These are phyloP conservation scores for Solanum sparsipilum DNA, from an alignment of 257 asterid genomes.

Conservation along the genomic window DNA sequence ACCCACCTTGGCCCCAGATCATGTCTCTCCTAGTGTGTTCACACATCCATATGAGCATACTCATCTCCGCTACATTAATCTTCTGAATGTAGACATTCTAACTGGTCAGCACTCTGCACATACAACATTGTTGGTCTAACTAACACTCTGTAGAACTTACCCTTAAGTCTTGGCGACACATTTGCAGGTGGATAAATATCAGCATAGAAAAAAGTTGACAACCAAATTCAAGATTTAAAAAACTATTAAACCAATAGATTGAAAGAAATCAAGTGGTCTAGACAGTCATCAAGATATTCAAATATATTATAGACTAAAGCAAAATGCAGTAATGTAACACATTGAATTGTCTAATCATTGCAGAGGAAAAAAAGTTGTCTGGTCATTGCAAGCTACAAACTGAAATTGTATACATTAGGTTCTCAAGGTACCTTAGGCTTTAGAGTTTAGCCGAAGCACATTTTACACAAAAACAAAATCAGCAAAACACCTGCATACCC, in stretches of 20 bases:
- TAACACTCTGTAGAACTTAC: not conserved
- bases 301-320: not conserved
- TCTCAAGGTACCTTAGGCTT: not conserved
- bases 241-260: not conserved
- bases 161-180: not conserved
- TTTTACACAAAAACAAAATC: not conserved
- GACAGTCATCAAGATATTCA: not conserved
- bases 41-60: not conserved
- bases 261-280: not conserved
- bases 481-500: slow-evolving; percentile 44
- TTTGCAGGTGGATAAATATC: not conserved
- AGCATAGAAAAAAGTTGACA: not conserved
- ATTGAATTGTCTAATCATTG: not conserved
- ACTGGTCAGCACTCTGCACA: not conserved
- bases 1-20: not conserved
- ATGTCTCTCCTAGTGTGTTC: not conserved
- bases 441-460: not conserved
- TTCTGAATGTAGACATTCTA: not conserved
- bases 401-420: not conserved
- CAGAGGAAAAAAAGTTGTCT: not conserved
- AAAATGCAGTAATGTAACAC: not conserved
- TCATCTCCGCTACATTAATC: not conserved
- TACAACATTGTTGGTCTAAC: not conserved
- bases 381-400: not conserved
- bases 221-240: not conserved